Evolutionary conservation across 2,329 filamentous ascomycete species (phyloP), one percentile per base, ranked within the genome.

Genomic region (Fonsecaea nubica): DNA sequence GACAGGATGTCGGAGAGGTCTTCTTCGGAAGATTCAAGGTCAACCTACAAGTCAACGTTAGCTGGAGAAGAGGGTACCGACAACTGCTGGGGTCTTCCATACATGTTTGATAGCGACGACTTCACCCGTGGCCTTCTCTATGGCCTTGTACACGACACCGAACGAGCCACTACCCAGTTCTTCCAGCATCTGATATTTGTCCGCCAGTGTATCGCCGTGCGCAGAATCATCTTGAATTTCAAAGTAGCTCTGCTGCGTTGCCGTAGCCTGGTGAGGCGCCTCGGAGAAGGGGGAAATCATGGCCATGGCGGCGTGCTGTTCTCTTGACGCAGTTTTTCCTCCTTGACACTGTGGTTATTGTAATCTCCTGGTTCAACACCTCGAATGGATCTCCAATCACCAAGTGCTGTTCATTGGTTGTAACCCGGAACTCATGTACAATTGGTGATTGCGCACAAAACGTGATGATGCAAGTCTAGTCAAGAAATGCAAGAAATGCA

Each of bases 1-100:
- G 96, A 93, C 75, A 99, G 94, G 65, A 99, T 98, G 77, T 99
- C 95, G 78, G 93, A 91, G 66, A 99, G 97, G 77, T 99, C 95
- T 81, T 99, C 95, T 79, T 96, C 94, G 83, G 93, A 98, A 65
- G 94, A 96, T 81, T 99, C 95, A 76, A 99, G 92, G 79, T 99
- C 95, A 78, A 99, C 98, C 93, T 98, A 77, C 40, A 6, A 6
- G 18, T 62, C 30, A 60, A 48, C 30, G 15, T 59, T 45, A 35
- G 21, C 30, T 48, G 32, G 18, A 32, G 30, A 13, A 15, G 1
- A 6, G 13, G 21, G 13, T 35, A 9, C 21, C 21, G 33, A 5
- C 15, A 13, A 18, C 13, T n/a, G 15, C 5, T 2, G 12, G 3
- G 6, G 15, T 18, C 33, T 58, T 50, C 63, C 90, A 76, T 84